Conservation (phyloP, 2,329 filamentous ascomycete species). For the Seiridium unicorne region DNA sequence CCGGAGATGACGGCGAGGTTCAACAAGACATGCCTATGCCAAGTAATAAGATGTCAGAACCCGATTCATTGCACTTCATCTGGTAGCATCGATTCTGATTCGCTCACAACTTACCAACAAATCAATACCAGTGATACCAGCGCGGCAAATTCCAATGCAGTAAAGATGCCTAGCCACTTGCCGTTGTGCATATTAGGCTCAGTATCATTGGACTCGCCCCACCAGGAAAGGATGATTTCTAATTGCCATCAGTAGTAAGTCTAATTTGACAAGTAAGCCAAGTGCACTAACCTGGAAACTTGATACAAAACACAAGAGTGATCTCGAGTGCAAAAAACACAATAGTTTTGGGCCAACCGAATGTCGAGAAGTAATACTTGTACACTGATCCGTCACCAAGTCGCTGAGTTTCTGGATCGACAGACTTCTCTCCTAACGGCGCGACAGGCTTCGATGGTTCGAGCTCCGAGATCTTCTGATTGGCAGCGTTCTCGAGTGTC, state of each 20-base stretch:
- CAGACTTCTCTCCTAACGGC: neutral
- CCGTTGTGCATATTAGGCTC: constrained; percentile 4
- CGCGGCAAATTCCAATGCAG: constrained; percentile 5
- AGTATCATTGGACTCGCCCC: constrained; percentile 7
- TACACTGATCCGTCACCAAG: constrained; percentile 10
- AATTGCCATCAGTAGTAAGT: neutral
- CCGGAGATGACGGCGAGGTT: constrained; percentile 9
- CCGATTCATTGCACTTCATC: neutral
- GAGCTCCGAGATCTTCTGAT: neutral
- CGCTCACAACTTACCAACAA: constrained; percentile 3
- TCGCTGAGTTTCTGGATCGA: constrained; percentile 6
- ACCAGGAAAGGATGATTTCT: constrained; percentile 11
- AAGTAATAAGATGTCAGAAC: neutral
- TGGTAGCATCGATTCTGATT: neutral
- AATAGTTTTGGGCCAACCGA: constrained; percentile 7
- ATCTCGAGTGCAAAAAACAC: constrained; percentile 7
- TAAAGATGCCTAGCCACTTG: constrained; percentile 8
- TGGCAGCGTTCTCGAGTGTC: too few relatives aligned
- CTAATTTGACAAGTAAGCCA: neutral
- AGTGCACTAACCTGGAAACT: constrained; percentile 7
- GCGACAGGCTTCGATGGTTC: neutral
- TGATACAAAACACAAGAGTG: constrained; percentile 7
- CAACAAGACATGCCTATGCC: constrained; percentile 6
- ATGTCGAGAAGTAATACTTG: constrained; percentile 10
- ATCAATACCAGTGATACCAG: constrained; percentile 1